Conservation (phyloP, 306 rosid species). For the Carpinus viminea region DNA sequence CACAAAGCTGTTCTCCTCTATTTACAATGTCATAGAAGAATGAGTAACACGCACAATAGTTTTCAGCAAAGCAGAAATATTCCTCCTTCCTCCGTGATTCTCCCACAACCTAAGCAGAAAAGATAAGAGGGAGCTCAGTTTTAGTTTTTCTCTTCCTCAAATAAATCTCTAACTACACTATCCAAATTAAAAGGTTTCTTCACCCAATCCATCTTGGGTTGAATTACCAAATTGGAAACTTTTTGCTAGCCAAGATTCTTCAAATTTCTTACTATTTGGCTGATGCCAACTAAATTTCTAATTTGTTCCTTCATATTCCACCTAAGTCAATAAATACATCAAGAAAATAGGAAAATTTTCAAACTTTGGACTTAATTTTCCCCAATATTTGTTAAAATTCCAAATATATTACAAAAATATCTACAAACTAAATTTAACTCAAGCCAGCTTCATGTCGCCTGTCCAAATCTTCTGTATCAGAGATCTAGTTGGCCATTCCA, state of each 20-base stretch:
- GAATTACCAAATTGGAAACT: background rate
- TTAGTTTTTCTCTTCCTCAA: constrained; percentile 1
- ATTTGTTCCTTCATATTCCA: background rate
- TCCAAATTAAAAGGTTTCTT: background rate
- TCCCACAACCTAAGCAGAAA: constrained; percentile 58
- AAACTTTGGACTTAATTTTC: background rate
- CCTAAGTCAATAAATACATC: background rate
- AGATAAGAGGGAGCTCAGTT: constrained; percentile 4
- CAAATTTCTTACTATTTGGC: background rate
- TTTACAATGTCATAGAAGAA: constrained; percentile 84
- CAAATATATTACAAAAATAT: background rate
- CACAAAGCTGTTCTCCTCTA: constrained; percentile 90
- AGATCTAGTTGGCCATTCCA: background rate
- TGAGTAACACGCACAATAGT: constrained; percentile 81
- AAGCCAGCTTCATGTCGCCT: background rate
- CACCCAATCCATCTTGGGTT: background rate
- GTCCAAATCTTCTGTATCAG: background rate
- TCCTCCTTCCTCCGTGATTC: constrained; percentile 85
- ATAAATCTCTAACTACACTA: background rate
- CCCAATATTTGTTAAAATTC: background rate
- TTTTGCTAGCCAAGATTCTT: background rate
- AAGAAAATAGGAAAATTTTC: background rate
- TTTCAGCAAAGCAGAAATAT: constrained; percentile 73
- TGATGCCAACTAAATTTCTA: background rate
- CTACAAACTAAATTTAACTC: background rate